Base-by-base conservation (phyloP, 768 basidiomycete genomes). In the Neoboletus subvelutipes region DNA sequence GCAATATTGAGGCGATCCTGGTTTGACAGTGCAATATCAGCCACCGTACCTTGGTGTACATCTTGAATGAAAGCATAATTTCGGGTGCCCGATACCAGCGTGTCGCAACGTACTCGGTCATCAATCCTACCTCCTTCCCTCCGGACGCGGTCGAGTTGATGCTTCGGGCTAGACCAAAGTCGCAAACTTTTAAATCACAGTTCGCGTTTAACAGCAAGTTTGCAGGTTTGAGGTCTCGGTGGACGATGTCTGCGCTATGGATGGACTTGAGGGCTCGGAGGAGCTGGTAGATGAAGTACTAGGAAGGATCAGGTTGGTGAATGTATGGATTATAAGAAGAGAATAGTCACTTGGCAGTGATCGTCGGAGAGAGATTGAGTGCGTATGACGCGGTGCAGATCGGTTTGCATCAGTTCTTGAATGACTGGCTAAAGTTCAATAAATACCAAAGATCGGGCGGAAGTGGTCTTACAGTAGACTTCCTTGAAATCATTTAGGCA, bases 1-100 rank as follows among this genome's bases (percentile, higher is more conserved):
- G 59, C 33, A 20, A 42, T 26, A 54, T 33, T 42, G 47, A 55
- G 54, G 26, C 34, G 34, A 37, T 34, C 22, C 8, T 37, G 60
- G 61, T 26, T 59, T 53, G 41, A 59, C 28, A 59, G 58, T 45
- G 51, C 6, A 37, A 45, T 37, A 31, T 34, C 51, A 52, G 39
- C 24, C 34, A 37, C 28, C 59, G 20, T 60, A 84, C 86, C 78
- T 87, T 87, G 55, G 86, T 87, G 69, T 88, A 88, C 85, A 88
- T 88, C 76, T 92, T 92, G 83, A 94, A 94, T 4, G 88, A 91
- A 50, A 94, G 78, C 93, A 96, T 96, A 68, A 95, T 93, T 72
- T 96, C 94, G 0, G 92, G 92, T 0, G 94, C 93, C 47, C 92
- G 84, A 70, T 94, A 96, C 93, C 92, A 95, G 52, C 93, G 76